Conservation (phyloP, 345 rosid genomes). For the Sisymbrium altissimum region DNA sequence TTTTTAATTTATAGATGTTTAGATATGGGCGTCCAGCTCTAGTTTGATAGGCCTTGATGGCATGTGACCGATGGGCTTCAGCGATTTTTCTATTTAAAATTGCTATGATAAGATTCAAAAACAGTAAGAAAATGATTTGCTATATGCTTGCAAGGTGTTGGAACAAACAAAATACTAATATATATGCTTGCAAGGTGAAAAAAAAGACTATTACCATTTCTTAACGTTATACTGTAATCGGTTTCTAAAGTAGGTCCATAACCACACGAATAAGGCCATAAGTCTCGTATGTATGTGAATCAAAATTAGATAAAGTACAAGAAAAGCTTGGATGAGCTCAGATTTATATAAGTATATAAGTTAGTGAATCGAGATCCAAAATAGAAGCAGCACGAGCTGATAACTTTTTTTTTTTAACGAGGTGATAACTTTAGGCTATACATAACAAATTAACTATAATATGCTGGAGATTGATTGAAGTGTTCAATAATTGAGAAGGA, state of each 20-base stretch:
- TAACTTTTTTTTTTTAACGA: not conserved
- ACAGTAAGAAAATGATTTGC: not conserved
- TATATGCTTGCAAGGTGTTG: not conserved
- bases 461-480: conserved; percentile 3
- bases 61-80: no score
- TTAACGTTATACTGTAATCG: not conserved
- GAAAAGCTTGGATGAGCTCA: not conserved
- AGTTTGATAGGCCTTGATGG: no score
- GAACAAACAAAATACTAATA: no score
- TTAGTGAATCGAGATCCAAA: conserved; percentile 6
- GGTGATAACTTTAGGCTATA: not conserved
- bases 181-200: not conserved
- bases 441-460: not conserved
- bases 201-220: not conserved
- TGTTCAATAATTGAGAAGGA: conserved; percentile 16
- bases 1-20: no score
- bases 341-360: not conserved
- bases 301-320: no score
- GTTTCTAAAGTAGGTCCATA: not conserved
- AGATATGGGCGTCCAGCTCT: no score
- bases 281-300: not conserved
- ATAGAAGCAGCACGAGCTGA: not conserved
- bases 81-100: not conserved
- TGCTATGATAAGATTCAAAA: not conserved
- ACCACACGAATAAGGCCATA: not conserved